These are phyloP conservation scores for Cornus controversa DNA, from an alignment of 148 eudicot species.

Conservation along the genomic window DNA sequence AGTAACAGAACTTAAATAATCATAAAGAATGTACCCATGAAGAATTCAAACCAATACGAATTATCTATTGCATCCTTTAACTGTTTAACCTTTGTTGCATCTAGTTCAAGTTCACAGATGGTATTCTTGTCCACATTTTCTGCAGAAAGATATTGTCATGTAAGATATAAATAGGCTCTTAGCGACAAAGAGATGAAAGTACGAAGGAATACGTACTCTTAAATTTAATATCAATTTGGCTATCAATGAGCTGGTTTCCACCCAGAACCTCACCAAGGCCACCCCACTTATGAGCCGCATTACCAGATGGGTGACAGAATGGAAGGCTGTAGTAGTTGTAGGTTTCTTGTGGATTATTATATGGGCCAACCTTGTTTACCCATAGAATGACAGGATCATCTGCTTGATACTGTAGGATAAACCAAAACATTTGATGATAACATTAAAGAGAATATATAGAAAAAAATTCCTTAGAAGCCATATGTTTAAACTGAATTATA, in stretches of 20 bases:
- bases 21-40: conserved; percentile 48
- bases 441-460: too few species aligned
- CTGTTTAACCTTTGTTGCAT: conserved; percentile 53
- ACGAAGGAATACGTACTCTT: conserved; percentile 39
- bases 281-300: conserved; percentile 78
- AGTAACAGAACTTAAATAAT: neutral
- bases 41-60: conserved; percentile 79
- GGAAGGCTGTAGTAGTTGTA: conserved; percentile 80
- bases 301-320: conserved; percentile 56
- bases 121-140: conserved; percentile 57
- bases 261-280: conserved; percentile 86
- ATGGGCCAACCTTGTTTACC: conserved; percentile 88
- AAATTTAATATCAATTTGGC: conserved; percentile 65
- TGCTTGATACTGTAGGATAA: conserved; percentile 50
- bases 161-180: neutral
- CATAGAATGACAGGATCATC: conserved; percentile 64
- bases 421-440: neutral
- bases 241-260: conserved; percentile 83
- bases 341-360: conserved; percentile 83
- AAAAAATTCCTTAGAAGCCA: neutral
- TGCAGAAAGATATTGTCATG: conserved; percentile 25
- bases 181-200: neutral
- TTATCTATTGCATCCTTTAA: conserved; percentile 75
- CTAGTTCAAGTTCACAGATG: conserved; percentile 66
- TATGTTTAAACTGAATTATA: too few species aligned